Conservation (phyloP, 345 rosid genomes). For the Eucalyptus pumila region DNA sequence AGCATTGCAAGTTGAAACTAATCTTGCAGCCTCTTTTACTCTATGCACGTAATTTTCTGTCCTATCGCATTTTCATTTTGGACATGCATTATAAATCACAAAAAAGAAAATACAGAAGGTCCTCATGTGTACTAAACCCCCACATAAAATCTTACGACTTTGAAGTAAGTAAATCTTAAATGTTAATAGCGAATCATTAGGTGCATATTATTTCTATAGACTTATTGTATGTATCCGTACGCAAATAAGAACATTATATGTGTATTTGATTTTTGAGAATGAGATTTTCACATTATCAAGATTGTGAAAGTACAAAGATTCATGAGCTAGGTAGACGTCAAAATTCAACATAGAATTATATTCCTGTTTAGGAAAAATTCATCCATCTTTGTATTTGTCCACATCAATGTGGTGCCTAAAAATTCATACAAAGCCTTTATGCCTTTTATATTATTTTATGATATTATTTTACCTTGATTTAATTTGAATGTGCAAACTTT, state of each 20-base stretch:
- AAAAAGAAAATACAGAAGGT: neutral
- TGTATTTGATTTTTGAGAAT: neutral
- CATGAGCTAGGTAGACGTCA: neutral
- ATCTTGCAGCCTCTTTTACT: too few relatives aligned
- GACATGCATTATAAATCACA: too few relatives aligned
- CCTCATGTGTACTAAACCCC: neutral
- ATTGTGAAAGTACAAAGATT: neutral
- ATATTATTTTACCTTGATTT: too few relatives aligned
- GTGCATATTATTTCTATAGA: neutral
- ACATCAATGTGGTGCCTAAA: neutral
- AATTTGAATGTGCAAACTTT: neutral
- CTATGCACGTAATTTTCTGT: too few relatives aligned
- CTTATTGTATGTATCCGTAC: neutral
- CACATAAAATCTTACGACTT: neutral
- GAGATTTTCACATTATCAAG: neutral
- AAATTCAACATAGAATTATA: neutral
- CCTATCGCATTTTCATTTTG: too few relatives aligned
- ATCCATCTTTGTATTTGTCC: neutral
- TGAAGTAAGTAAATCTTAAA: neutral
- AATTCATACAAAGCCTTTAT: neutral
- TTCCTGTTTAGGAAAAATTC: neutral
- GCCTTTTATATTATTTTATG: too few relatives aligned
- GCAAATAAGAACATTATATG: neutral
- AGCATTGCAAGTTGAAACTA: too few relatives aligned
- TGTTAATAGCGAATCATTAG: neutral